A percentile compares a stretch with the other conserved stretches of the same genome.
These are phyloP conservation scores for Yamadazyma paraphyllophila DNA, from an alignment of 805 yeast species.

Conservation along the genomic window DNA sequence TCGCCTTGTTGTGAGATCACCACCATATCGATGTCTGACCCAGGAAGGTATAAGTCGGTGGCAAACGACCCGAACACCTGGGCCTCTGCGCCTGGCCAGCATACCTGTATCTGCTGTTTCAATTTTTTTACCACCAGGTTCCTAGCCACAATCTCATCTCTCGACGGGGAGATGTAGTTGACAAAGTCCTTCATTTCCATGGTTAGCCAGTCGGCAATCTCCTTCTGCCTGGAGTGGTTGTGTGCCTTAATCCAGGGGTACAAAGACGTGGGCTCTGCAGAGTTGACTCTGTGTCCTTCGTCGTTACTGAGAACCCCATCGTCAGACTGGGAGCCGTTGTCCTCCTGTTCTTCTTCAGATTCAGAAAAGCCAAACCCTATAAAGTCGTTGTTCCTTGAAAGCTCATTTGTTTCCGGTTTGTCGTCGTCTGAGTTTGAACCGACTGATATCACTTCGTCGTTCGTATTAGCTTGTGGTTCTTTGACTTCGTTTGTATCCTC, in stretches of 20 bases:
- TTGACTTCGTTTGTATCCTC: neutral
- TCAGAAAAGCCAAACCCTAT: constrained; percentile 56
- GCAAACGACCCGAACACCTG: constrained; percentile 94
- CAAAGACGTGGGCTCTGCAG: constrained; percentile 25
- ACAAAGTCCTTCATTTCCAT: constrained; percentile 83
- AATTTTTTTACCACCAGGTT: constrained; percentile 62
- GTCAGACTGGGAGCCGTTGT: constrained; percentile 25
- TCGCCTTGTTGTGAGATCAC: constrained; percentile 61
- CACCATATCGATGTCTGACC: constrained; percentile 95
- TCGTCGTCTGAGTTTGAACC: constrained; percentile 11
- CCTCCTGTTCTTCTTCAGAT: constrained; percentile 23
- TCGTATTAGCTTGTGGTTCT: neutral
- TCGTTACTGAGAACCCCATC: constrained; percentile 37
- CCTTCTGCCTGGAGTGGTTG: constrained; percentile 73
- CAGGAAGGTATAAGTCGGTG: constrained; percentile 88
- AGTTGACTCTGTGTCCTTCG: constrained; percentile 28
- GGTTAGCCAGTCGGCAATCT: constrained; percentile 83
- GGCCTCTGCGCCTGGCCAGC: constrained; percentile 79
- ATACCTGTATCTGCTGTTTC: constrained; percentile 45
- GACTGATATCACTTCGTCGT: neutral
- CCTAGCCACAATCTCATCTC: constrained; percentile 65
- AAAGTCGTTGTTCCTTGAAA: constrained; percentile 49
- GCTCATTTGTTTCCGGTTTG: constrained; percentile 26
- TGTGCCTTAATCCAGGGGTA: constrained; percentile 79
- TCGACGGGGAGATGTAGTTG: constrained; percentile 81